Evolutionary conservation across 2,329 filamentous ascomycete genomes (phyloP).

Genomic region (Pleomassaria siparia): DNA sequence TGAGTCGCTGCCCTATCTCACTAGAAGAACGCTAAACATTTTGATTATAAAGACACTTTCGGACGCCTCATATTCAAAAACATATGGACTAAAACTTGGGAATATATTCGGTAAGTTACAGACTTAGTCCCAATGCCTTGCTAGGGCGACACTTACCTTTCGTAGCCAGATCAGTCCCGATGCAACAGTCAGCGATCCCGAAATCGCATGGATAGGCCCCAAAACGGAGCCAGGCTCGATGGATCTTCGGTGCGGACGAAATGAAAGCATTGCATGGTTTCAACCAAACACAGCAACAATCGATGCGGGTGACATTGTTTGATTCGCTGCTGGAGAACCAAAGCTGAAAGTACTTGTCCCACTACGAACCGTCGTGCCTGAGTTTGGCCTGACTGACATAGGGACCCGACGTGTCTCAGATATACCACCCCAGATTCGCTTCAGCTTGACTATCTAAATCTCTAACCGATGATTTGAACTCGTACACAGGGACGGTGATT

Average conservation of each 20-base stretch:
- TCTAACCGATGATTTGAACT: background rate
- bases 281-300: slow-evolving; percentile 13
- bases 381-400: background rate
- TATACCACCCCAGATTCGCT: slow-evolving; percentile 6
- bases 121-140: too few relatives aligned
- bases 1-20: background rate
- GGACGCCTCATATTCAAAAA: slow-evolving; percentile 16
- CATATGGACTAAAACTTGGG: slow-evolving; percentile 15
- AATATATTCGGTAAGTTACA: slow-evolving; percentile 19
- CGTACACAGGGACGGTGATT: slow-evolving; percentile 11
- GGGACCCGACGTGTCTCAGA: background rate
- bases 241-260: slow-evolving; percentile 15
- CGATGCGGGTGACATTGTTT: slow-evolving; percentile 14
- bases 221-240: slow-evolving; percentile 5
- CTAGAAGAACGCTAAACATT: background rate
- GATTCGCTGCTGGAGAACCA: slow-evolving; percentile 16
- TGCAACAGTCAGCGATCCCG: slow-evolving; percentile 11
- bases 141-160: background rate
- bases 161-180: slow-evolving; percentile 9
- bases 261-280: slow-evolving; percentile 12
- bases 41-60: slow-evolving; percentile 12
- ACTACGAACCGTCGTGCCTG: background rate
- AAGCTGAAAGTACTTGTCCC: slow-evolving; percentile 2
- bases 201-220: slow-evolving; percentile 11
- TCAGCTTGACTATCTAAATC: slow-evolving; percentile 6